phyloP scores from a whole-genome alignment of 805 yeast species.

The Starmerella floricola region DNA sequence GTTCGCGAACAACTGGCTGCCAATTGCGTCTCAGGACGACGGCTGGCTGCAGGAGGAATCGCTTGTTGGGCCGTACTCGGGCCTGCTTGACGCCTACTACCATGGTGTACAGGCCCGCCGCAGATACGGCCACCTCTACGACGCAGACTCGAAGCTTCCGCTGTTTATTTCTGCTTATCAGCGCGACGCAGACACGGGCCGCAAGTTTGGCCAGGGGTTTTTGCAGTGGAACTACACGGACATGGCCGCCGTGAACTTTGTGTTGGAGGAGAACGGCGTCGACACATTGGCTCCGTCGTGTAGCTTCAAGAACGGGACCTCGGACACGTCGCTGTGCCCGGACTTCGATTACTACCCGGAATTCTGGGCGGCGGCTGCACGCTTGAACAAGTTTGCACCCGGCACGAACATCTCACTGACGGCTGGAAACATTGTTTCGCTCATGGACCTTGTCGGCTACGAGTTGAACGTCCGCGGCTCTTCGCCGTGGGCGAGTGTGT shows the following conservation, averaged over 20 bases:
- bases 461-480: slow-evolving; percentile 40
- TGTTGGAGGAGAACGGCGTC: slow-evolving; percentile 23
- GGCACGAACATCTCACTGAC: slow-evolving; percentile 30
- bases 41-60: slow-evolving; percentile 42
- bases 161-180: slow-evolving; percentile 45
- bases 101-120: slow-evolving; percentile 41
- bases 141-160: slow-evolving; percentile 32
- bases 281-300: slow-evolving; percentile 21
- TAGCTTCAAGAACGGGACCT: slow-evolving; percentile 22
- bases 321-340: slow-evolving; percentile 3
- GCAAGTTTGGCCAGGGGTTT: slow-evolving; percentile 26
- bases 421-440: slow-evolving; percentile 31
- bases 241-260: slow-evolving; percentile 20
- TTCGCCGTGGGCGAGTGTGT: slow-evolving; percentile 31
- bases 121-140: slow-evolving; percentile 39
- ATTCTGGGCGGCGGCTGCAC: slow-evolving; percentile 19
- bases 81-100: slow-evolving; percentile 37
- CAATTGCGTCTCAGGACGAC: slow-evolving; percentile 29
- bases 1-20: slow-evolving; percentile 39
- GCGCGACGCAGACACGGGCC: slow-evolving; percentile 32
- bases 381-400: slow-evolving; percentile 22
- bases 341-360: slow-evolving; percentile 8
- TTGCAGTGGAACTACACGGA: slow-evolving; percentile 23
- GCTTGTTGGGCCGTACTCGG: slow-evolving; percentile 40
- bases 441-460: slow-evolving; percentile 37